Conservation (phyloP, 495 filamentous ascomycete genomes). For the Penicillium chermesinum region DNA sequence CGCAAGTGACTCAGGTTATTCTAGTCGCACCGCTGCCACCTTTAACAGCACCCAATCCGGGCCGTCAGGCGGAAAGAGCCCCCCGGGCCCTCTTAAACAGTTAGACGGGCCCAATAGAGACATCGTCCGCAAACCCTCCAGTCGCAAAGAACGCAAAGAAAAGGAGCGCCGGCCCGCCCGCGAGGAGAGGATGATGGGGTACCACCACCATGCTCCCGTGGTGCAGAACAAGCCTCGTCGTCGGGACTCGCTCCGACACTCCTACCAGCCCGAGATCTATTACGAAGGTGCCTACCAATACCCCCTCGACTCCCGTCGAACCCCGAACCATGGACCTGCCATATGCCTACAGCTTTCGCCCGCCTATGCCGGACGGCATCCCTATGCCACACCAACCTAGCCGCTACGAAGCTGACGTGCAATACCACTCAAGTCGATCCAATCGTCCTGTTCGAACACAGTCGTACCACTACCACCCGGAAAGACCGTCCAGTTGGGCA, state of each 20-base stretch:
- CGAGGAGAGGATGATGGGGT: constrained; percentile 38
- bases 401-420: constrained; percentile 17
- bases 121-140: constrained; percentile 28
- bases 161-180: constrained; percentile 31
- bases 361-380: constrained; percentile 30
- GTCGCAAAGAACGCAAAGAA: constrained; percentile 34
- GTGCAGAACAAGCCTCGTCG: constrained; percentile 34
- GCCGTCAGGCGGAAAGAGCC: constrained; percentile 41
- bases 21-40: constrained; percentile 56
- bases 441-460: constrained; percentile 17
- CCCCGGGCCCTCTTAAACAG: constrained; percentile 34
- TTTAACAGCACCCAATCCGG: constrained; percentile 51
- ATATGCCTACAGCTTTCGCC: constrained; percentile 22
- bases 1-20: constrained; percentile 61
- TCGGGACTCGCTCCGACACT: constrained; percentile 28
- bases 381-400: constrained; percentile 29
- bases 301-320: constrained; percentile 29
- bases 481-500: constrained; percentile 34
- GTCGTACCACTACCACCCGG: constrained; percentile 23
- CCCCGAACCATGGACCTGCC: constrained; percentile 27
- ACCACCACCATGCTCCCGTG: constrained; percentile 26
- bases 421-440: constrained; percentile 26
- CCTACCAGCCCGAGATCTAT: constrained; percentile 28
- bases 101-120: constrained; percentile 33
- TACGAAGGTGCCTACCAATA: constrained; percentile 31